phyloP scores from a whole-genome alignment of 1,284 basidiomycete genomes.

The Pseudozyma thailandica region DNA sequence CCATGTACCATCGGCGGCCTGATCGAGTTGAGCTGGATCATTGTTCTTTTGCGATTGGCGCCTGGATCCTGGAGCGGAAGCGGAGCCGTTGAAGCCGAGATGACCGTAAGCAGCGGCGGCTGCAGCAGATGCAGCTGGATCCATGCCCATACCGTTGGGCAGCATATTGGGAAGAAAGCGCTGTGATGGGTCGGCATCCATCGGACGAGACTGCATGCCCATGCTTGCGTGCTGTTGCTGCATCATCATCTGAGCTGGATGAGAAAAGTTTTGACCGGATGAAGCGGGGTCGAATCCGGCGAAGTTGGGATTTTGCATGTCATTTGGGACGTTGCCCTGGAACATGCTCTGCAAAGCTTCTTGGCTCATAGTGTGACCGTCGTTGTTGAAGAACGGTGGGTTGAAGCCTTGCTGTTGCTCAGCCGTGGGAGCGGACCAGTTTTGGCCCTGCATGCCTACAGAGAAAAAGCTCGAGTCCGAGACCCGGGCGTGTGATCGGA shows the following conservation, averaged over 20 bases:
- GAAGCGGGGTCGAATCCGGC: constrained; percentile 21
- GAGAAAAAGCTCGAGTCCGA: neutral
- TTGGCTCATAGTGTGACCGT: constrained; percentile 30
- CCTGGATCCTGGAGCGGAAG: constrained; percentile 32
- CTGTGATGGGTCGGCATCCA: constrained; percentile 21
- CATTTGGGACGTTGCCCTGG: constrained; percentile 20
- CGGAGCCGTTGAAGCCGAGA: constrained; percentile 36
- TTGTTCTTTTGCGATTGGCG: constrained; percentile 31
- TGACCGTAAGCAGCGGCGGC: constrained; percentile 53
- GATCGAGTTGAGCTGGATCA: constrained; percentile 6
- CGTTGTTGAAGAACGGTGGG: constrained; percentile 34
- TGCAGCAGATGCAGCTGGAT: constrained; percentile 41
- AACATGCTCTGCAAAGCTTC: constrained; percentile 40
- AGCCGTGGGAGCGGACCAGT: constrained; percentile 25
- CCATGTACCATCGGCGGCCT: constrained; percentile 16
- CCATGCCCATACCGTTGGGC: constrained; percentile 22
- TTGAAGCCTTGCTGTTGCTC: constrained; percentile 34
- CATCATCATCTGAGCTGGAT: constrained; percentile 39
- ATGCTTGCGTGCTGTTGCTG: constrained; percentile 22
- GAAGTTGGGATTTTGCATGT: constrained; percentile 19
- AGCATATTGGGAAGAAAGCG: constrained; percentile 18
- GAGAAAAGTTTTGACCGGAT: constrained; percentile 22
- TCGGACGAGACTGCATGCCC: constrained; percentile 7
- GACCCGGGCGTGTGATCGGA: neutral
- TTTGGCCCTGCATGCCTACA: constrained; percentile 35